phyloP scores from a whole-genome alignment of 352 stramenopile species.

The Elongisporangium senticosum region DNA sequence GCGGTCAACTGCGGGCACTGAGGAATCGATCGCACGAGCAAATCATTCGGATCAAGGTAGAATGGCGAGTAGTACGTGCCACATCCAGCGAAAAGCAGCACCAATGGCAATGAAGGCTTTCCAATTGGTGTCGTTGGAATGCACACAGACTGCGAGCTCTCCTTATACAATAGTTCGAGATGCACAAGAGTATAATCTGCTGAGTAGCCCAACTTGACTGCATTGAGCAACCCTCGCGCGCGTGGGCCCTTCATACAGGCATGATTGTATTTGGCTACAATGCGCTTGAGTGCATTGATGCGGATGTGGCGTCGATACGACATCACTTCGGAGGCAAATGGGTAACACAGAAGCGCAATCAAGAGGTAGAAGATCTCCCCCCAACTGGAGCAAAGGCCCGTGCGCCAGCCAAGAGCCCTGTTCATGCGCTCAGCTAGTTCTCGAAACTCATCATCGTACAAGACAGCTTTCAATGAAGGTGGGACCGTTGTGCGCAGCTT shows the following conservation, averaged over 20 bases:
- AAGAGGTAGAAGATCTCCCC: constrained; percentile 56
- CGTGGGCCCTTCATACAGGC: constrained; percentile 76
- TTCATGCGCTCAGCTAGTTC: constrained; percentile 65
- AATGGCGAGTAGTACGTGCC: constrained; percentile 78
- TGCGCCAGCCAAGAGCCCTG: constrained; percentile 44
- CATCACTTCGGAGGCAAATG: constrained; percentile 58
- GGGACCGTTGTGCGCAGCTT: constrained; percentile 58
- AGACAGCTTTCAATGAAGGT: constrained; percentile 42
- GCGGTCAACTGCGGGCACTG: constrained; percentile 72
- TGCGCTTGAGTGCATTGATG: constrained; percentile 70
- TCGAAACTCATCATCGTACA: constrained; percentile 67
- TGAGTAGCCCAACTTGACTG: constrained; percentile 73
- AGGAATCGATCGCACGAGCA: constrained; percentile 71
- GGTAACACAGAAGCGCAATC: constrained; percentile 61
- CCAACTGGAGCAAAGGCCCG: constrained; percentile 39
- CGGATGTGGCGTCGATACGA: constrained; percentile 66
- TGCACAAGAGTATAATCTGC: constrained; percentile 80
- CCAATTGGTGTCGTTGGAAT: constrained; percentile 68
- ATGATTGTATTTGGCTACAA: constrained; percentile 75
- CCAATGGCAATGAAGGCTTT: constrained; percentile 62
- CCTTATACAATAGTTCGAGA: constrained; percentile 70
- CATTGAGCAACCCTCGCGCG: constrained; percentile 60
- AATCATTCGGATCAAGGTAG: constrained; percentile 75
- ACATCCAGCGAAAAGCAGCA: constrained; percentile 70
- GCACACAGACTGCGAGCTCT: constrained; percentile 62